A percentile compares a stretch with the other conserved stretches of the same genome.
These are phyloP conservation scores for Lophiostoma macrostomum DNA, from an alignment of 495 filamentous ascomycete species.

Conservation along the genomic window DNA sequence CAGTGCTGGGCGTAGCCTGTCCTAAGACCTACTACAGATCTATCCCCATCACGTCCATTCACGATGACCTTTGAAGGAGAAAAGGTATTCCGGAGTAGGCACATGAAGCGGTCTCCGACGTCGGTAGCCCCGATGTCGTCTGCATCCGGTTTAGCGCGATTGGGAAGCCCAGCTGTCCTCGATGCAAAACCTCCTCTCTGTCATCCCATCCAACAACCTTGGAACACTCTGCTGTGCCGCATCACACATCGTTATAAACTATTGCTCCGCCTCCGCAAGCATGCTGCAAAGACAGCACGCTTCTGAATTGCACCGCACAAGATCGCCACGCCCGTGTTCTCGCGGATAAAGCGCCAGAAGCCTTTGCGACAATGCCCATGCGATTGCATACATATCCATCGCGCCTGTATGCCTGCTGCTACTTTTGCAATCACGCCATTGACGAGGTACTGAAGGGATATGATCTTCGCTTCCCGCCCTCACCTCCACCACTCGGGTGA, in stretches of 20 bases:
- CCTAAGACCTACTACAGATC: no score
- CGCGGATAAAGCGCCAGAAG: slow-evolving; percentile 9
- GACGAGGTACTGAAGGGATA: neutral
- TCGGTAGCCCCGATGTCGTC: no score
- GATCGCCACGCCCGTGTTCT: no score
- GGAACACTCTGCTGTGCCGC: slow-evolving; percentile 16
- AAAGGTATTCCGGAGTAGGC: no score
- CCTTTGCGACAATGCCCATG: slow-evolving; percentile 6
- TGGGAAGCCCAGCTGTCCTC: no score
- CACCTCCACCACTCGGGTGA: slow-evolving; percentile 3
- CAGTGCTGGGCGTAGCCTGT: no score
- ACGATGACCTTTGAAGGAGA: no score
- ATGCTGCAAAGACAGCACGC: neutral
- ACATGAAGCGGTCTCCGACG: no score
- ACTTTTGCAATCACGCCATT: slow-evolving; percentile 18
- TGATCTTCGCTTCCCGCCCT: slow-evolving; percentile 2
- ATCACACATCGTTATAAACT: slow-evolving; percentile 15
- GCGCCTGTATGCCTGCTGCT: neutral
- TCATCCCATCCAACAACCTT: no score
- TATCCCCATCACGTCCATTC: no score
- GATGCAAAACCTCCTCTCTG: no score
- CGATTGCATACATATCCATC: neutral
- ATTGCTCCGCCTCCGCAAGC: neutral
- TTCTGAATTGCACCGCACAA: neutral
- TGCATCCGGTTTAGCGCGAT: no score